phyloP scores from a whole-genome alignment of 768 basidiomycete species.

The Brasilioporus rufonigricans region DNA sequence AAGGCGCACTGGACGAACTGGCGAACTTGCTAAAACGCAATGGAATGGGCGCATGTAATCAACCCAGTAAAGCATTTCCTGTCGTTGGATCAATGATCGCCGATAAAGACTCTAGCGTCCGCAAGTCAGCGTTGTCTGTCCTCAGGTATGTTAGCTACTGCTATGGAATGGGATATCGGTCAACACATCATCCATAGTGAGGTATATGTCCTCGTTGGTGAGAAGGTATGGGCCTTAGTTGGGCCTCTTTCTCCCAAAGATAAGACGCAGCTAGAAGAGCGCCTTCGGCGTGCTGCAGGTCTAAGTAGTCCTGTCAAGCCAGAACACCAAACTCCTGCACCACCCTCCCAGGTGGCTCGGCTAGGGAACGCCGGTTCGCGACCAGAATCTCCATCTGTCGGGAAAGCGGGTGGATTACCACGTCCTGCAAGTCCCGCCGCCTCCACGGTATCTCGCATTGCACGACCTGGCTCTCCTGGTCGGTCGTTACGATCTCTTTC shows the following conservation, averaged over 20 bases:
- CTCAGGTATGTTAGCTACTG: conserved; percentile 59
- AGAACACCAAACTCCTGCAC: conserved; percentile 41
- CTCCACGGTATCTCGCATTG: conserved; percentile 37
- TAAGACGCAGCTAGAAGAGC: conserved; percentile 89
- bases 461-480: conserved; percentile 43
- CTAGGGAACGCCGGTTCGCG: conserved; percentile 44
- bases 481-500: conserved; percentile 35
- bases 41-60: conserved; percentile 73
- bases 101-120: conserved; percentile 85
- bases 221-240: conserved; percentile 80
- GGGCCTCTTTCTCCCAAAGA: conserved; percentile 79
- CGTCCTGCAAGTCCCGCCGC: conserved; percentile 50
- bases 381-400: conserved; percentile 47
- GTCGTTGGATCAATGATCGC: conserved; percentile 74
- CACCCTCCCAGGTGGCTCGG: conserved; percentile 53
- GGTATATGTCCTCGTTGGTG: conserved; percentile 78
- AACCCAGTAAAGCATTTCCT: conserved; percentile 78
- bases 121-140: conserved; percentile 80
- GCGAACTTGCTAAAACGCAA: conserved; percentile 74
- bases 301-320: conserved; percentile 46
- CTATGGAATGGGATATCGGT: conserved; percentile 1
- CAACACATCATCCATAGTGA: conserved; percentile 49
- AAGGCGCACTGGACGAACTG: conserved; percentile 83
- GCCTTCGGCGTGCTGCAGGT: conserved; percentile 77
- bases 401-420: conserved; percentile 43